Evolutionary conservation across 2,329 filamentous ascomycete species (phyloP), one percentile per base, ranked within the genome.

Genomic region (Fusarium bactridioides): DNA sequence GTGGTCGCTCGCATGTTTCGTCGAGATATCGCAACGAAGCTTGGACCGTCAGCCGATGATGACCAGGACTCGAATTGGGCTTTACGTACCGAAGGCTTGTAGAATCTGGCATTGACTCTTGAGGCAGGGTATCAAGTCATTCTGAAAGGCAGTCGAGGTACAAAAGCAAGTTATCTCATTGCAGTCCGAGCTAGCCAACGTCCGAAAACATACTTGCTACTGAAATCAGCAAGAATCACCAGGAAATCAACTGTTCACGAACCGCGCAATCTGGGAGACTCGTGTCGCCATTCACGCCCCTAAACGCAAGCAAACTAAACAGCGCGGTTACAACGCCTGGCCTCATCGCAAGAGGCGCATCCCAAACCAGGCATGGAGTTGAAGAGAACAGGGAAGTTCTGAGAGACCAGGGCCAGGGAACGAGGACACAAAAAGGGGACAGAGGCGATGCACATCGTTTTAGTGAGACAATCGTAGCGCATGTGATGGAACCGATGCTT

Each of bases 11-110:
- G 19, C 64, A 67, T 18, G 35, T 18, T 23, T 33, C 2, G 51
- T 67, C 64, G 13, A 67, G 33, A 15, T 61, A 19, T 12, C 64
- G 64, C 7, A 67, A 16, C 12, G 62, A 64, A 16, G 47, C 62
- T 64, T 16, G 5, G 0, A 7, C 6, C 6, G 10, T 53, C 16
- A 53, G 8, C 10, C 2, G 2, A 35, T 12, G 4, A 21, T 21
- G 12, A 3, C n/a, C 13, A 3, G 1, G 2, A 10, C 16, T 13
- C 13, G 11, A 21, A 21, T 21, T 2, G 4, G 19, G 33, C 3
- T 16, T 9, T 3, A 27, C 50, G 3, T 37, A 53, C 50, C 31
- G 7, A 53, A 53, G 12, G n/a, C 18, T 21, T 53, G 12, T 9
- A 23, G 50, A 21, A 21, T 27, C 4, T 4, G 5, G 23, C 50